These are phyloP conservation scores for Lolium rigidum DNA, from an alignment of 176 grass and related monocot species.

Conservation along the genomic window DNA sequence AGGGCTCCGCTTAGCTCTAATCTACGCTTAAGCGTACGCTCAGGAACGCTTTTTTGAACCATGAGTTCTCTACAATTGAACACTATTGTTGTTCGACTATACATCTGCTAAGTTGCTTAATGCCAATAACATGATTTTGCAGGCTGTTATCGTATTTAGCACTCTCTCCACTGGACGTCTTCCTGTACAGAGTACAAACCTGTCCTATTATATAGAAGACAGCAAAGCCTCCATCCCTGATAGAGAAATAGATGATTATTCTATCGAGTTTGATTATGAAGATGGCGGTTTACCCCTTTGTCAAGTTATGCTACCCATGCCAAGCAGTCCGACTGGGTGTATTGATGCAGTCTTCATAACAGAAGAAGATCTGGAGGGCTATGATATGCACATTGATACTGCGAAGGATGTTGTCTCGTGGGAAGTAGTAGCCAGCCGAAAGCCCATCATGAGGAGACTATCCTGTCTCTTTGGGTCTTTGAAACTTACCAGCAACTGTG, in stretches of 20 bases:
- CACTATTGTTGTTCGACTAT: neutral
- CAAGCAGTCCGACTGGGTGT: slow-evolving; percentile 36
- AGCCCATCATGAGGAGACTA: slow-evolving; percentile 72
- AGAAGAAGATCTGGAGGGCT: slow-evolving; percentile 92
- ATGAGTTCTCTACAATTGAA: neutral
- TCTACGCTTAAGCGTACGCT: too few species aligned
- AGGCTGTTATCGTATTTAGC: slow-evolving; percentile 82
- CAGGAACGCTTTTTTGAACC: too few species aligned
- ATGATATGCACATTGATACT: slow-evolving; percentile 49
- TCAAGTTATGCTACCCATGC: slow-evolving; percentile 50
- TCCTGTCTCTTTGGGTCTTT: slow-evolving; percentile 81
- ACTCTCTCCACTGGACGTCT: slow-evolving; percentile 43
- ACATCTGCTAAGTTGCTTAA: neutral
- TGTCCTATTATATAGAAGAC: slow-evolving; percentile 30
- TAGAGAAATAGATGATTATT: slow-evolving; percentile 37
- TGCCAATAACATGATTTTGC: slow-evolving; percentile 30
- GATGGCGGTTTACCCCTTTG: slow-evolving; percentile 56
- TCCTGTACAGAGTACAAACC: slow-evolving; percentile 39
- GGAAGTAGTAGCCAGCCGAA: slow-evolving; percentile 46
- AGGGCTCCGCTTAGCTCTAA: too few species aligned
- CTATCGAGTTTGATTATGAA: slow-evolving; percentile 50
- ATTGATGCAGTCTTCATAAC: slow-evolving; percentile 69
- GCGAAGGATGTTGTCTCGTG: slow-evolving; percentile 31
- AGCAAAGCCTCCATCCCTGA: slow-evolving; percentile 22
- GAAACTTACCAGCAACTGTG: slow-evolving; percentile 60